Base-by-base conservation (phyloP, 23 red algal species). In the Gracilaria caudata region DNA sequence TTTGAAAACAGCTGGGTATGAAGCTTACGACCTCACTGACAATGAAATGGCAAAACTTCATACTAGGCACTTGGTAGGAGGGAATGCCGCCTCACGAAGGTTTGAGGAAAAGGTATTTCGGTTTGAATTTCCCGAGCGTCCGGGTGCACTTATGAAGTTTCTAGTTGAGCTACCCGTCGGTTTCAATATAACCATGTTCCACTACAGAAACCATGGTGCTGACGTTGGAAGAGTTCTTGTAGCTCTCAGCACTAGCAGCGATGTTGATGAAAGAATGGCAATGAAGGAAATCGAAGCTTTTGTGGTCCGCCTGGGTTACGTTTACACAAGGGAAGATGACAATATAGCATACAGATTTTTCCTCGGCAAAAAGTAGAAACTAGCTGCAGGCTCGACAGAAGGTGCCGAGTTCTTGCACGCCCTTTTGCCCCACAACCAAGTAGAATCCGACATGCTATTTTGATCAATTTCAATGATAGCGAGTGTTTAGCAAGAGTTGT, bases 1-100 rank as follows among this genome's bases (percentile, higher is more conserved):
- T 32, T 72, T 98, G 45, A 53, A 28, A 20, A 54, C 37, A 29
- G 77, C 58, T 38, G 78, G 84, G 23, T 92, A 82, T 40, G 39
- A 49, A 20, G 91, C 91, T 35, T 30, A 83, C 32, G 86, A 98
- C 40, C 63, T 98, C 34, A 95, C 96, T 20, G 85, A 98, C 53
- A 88, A 98, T 77, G 96, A 98, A 68, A 95, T 98, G 89, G 93
- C 96, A 35, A 98, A 98, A 51, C 73, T 98, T 85, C 96, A 98
- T 44, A 78, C 93, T 37, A 89, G 96, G 43, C 96, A 98, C 36
- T 82, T 94, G 39, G 96, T 98, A 6, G 96, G 96, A 10, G 96
- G 92, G 0, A 86, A 68, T 55, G 92, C 79, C n/a, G 40, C 76
- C 12, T 26, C 49, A 25, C 54, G 73, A 61, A 32, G 35, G 3